Base-by-base conservation (phyloP, 208 protist species). In the Trypanosoma platydactyli region DNA sequence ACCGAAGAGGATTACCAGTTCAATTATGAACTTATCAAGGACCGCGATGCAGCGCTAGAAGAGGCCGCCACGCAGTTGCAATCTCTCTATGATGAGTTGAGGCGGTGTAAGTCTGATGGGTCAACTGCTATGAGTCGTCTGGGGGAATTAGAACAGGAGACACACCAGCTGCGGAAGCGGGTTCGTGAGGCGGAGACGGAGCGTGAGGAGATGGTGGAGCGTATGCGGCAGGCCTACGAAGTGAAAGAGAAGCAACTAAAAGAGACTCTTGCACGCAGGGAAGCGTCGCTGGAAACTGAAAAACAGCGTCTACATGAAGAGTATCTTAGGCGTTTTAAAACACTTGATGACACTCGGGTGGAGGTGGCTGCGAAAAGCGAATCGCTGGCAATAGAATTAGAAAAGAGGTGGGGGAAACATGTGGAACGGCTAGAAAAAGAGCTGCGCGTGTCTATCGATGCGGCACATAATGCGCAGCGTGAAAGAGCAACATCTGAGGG, bases 1-100 rank as follows among this genome's bases (percentile, higher is more conserved):
- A 71, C 89, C 25, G 90, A 94, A 71, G 87, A 95, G 62, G 90
- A 95, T 74, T 95, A 95, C 57, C 82, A 91, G 69, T 95, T 94
- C 63, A 95, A 95, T 68, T 95, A 89, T 73, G 81, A 86, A 45
- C 77, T 95, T 35, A 95, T 95, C 30, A 80, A 64, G 41, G 87
- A 95, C 62, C 86, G 90, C 35, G 90, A 95, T 63, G 83, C 77
- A 22, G 87, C 90, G 9, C 58, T 95, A n/a, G 83, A 91, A 54
- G 90, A 92, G 68, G 86, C 87, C 9, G 66, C 90, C 12, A 68
- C 65, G 60, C 83, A 95, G 71, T 71, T 93, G n/a, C 84, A 91
- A 73, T 76, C 80, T 15, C 67, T 95, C 13, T 91, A 92, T 64
- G 75, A 81, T 33, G 86, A 92, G 63, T 51, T 91, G 63, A 83